Percentiles rank a stretch among this genome's conserved stretches.
These are phyloP conservation scores for Mycena floridula DNA, from an alignment of 768 basidiomycete genomes.

Conservation along the genomic window DNA sequence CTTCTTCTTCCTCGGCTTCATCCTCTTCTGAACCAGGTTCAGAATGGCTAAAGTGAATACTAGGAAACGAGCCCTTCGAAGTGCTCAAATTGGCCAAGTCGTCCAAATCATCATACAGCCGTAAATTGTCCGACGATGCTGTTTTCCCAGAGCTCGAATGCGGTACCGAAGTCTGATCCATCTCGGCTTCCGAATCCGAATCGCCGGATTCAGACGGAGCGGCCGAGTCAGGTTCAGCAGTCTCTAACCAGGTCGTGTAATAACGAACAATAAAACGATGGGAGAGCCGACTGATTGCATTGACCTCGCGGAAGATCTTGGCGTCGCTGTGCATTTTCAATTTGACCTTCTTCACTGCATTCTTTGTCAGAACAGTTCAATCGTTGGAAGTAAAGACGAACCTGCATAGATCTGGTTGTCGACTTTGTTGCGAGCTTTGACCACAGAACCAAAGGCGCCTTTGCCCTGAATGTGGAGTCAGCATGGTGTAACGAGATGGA, in stretches of 20 bases:
- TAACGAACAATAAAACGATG: conserved; percentile 92
- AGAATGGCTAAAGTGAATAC: conserved; percentile 61
- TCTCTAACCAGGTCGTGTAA: conserved; percentile 88
- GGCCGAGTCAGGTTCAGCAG: conserved; percentile 45
- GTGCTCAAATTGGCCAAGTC: conserved; percentile 48
- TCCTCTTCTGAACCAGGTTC: conserved; percentile 29
- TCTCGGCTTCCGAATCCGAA: conserved; percentile 29
- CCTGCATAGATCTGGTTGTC: conserved; percentile 83
- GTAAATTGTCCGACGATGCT: background rate
- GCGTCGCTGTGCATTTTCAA: conserved; percentile 74
- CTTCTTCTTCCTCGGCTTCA: conserved; percentile 32
- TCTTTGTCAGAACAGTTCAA: no score
- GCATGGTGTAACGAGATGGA: background rate
- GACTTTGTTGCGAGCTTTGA: conserved; percentile 87
- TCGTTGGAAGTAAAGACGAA: conserved; percentile 15
- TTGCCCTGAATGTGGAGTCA: conserved; percentile 51
- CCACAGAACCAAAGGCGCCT: conserved; percentile 91
- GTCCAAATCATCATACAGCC: background rate
- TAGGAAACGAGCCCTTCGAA: conserved; percentile 60
- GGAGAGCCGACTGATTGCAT: conserved; percentile 78
- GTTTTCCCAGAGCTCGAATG: conserved; percentile 22
- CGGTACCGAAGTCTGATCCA: conserved; percentile 54
- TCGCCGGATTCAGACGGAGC: conserved; percentile 43
- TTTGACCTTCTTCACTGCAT: conserved; percentile 81
- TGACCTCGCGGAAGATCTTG: conserved; percentile 89